Evolutionary conservation across 345 rosid genomes (phyloP), one percentile per base, ranked within the genome.

Genomic region (Hibiscus tridactylites): DNA sequence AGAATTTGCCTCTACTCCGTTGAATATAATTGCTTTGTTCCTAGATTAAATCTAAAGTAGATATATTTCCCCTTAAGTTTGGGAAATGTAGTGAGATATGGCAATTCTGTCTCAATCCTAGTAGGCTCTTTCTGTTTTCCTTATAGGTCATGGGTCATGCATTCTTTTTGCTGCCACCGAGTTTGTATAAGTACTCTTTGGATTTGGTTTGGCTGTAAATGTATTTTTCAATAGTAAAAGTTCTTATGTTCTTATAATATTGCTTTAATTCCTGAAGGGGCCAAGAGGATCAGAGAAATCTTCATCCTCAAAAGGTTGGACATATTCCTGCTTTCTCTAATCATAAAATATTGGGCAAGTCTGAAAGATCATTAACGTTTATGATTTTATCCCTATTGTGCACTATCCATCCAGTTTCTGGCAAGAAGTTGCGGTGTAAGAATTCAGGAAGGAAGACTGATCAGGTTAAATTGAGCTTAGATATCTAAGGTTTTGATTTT

Each of bases 261-360:
- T 29, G 59, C 72, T 61, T 31, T 70, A 44, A 79, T 74, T 76
- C 63, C 83, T 83, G 82, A 80, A 64, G 61, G 74, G 21, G 60
- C 74, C 79, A 47, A 79, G 68, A 60, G 74, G 61, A 67, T 73
- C 60, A 52, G 72, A 80, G 68, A 83, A 71, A 73, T 74, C 84
- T 42, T 67, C 75, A 56, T 68, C 82, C 56, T 61, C 77, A 28
- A 81, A 80, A 84, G 90, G 92, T 85, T 72, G 47, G 35, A 74
- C 12, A 47, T 53, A 33, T 62, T 70, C 61, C 37, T 50, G 17
- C 6, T 77, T 76, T 15, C 78, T 82, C 35, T 17, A 21, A 16
- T 71, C 56, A 52, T 37, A 16, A 26, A 42, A 29, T 16, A 46
- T 24, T 68, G 33, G 0, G 46, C 42, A 37, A 42, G 46, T 42